These are phyloP conservation scores for Apiotrichum gamsii DNA, from an alignment of 1,284 basidiomycete species.

Conservation along the genomic window DNA sequence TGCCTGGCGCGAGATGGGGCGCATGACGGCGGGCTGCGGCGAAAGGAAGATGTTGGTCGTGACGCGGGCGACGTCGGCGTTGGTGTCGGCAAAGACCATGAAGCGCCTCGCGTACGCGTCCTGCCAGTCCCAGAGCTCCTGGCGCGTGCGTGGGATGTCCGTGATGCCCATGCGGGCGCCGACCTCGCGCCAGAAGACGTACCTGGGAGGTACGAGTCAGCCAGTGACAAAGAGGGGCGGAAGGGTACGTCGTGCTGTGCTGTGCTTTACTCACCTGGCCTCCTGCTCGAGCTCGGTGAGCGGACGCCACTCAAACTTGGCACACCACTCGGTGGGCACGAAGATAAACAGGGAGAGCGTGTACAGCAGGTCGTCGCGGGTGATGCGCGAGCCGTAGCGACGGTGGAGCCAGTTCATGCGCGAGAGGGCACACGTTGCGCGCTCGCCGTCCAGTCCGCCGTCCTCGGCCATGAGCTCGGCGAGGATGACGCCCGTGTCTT, in stretches of 20 bases:
- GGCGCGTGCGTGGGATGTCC: slow-evolving; percentile 8
- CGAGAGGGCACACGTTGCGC: slow-evolving; percentile 9
- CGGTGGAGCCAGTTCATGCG: slow-evolving; percentile 16
- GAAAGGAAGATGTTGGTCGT: slow-evolving; percentile 9
- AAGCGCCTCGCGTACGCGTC: slow-evolving; percentile 1
- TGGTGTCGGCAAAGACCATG: slow-evolving; percentile 6
- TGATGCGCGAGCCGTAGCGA: slow-evolving; percentile 11
- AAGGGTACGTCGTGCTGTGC: too few relatives aligned
- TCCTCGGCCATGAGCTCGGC: slow-evolving; percentile 5
- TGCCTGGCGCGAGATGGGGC: neutral
- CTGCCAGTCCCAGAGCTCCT: slow-evolving; percentile 8
- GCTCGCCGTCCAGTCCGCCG: slow-evolving; percentile 11
- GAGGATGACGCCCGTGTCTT: slow-evolving; percentile 16
- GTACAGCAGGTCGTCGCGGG: slow-evolving; percentile 15
- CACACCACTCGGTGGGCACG: slow-evolving; percentile 5
- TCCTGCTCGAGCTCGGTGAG: slow-evolving; percentile 10
- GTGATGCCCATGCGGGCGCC: slow-evolving; percentile 17
- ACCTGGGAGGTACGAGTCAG: too few relatives aligned
- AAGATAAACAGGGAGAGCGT: slow-evolving; percentile 14
- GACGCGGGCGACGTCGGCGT: slow-evolving; percentile 8
- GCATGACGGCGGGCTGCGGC: slow-evolving; percentile 1
- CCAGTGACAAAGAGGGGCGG: slow-evolving; percentile 1
- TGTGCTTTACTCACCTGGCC: slow-evolving; percentile 7
- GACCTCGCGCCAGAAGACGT: slow-evolving; percentile 17
- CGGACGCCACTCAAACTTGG: slow-evolving; percentile 7